A percentile compares a stretch with the other conserved stretches of the same genome.
Evolutionary conservation across 2,329 filamentous ascomycete species (phyloP).

Genomic region (Colletotrichum tamarilloi): DNA sequence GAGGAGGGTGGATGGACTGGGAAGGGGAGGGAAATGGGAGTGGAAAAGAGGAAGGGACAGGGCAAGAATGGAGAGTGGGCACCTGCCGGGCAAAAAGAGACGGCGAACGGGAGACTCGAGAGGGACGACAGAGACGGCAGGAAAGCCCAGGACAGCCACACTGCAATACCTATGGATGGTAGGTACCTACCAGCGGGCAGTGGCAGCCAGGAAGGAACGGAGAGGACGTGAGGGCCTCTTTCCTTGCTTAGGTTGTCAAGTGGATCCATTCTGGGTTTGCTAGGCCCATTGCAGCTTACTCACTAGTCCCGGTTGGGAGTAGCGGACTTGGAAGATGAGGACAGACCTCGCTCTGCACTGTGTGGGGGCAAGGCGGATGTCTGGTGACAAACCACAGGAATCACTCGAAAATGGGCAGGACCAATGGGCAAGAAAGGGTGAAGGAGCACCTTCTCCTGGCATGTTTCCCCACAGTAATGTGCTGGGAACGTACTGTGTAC

Average conservation of each 20-base stretch:
- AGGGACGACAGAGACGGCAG: background rate
- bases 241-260: background rate
- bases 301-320: background rate
- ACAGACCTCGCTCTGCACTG: background rate
- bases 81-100: slow-evolving; percentile 12
- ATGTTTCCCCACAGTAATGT: slow-evolving; percentile 9
- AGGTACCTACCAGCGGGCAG: background rate
- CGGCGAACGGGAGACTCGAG: background rate
- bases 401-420: background rate
- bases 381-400: background rate
- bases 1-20: background rate
- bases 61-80: slow-evolving; percentile 3
- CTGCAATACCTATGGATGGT: background rate
- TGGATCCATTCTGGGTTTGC: background rate
- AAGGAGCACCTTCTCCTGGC: slow-evolving; percentile 10
- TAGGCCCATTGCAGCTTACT: background rate
- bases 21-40: background rate
- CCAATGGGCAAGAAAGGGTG: background rate
- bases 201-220: background rate
- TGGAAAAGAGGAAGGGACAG: slow-evolving; percentile 2
- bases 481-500: background rate
- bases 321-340: background rate
- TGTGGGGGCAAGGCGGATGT: background rate
- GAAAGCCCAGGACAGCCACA: background rate
- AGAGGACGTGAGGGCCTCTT: background rate